These are phyloP conservation scores for Cutaneotrichosporon dermatis DNA, from an alignment of 1,284 basidiomycete species.

Conservation along the genomic window DNA sequence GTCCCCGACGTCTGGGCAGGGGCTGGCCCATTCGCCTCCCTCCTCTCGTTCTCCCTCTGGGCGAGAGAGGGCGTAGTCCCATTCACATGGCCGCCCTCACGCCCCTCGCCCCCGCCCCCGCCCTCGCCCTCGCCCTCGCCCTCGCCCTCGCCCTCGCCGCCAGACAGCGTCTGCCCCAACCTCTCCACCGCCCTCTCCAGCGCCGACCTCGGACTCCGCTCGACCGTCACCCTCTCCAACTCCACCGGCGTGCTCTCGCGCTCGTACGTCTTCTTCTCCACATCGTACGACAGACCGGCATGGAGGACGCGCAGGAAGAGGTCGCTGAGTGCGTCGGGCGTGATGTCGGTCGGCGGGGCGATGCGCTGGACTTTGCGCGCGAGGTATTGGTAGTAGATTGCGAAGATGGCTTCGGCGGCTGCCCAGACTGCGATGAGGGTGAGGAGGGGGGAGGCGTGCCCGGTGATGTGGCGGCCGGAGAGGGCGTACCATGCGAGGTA, in stretches of 20 bases:
- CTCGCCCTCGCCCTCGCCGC: too few species aligned
- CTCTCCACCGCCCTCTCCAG: too few species aligned
- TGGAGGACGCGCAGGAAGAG: slow-evolving; percentile 61
- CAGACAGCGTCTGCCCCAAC: too few species aligned
- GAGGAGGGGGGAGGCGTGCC: background rate
- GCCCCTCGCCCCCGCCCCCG: too few species aligned
- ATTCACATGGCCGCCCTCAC: too few species aligned
- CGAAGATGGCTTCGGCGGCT: slow-evolving; percentile 57
- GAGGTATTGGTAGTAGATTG: slow-evolving; percentile 63
- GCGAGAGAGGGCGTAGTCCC: background rate
- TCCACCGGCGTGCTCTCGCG: background rate
- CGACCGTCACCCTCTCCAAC: too few species aligned
- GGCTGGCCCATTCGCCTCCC: too few species aligned
- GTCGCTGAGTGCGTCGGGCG: slow-evolving; percentile 56
- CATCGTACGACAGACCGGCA: slow-evolving; percentile 48
- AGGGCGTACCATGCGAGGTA: slow-evolving; percentile 53
- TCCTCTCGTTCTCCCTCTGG: background rate
- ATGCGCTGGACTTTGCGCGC: slow-evolving; percentile 56
- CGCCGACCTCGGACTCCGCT: too few species aligned
- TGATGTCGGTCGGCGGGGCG: slow-evolving; percentile 47
- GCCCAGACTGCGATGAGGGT: slow-evolving; percentile 34
- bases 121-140: too few species aligned
- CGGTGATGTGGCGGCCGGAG: slow-evolving; percentile 43
- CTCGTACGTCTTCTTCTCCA: background rate
- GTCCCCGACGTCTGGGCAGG: too few species aligned